These are phyloP conservation scores for Naganishia cerealis DNA, from an alignment of 1,284 basidiomycete species.

Conservation along the genomic window DNA sequence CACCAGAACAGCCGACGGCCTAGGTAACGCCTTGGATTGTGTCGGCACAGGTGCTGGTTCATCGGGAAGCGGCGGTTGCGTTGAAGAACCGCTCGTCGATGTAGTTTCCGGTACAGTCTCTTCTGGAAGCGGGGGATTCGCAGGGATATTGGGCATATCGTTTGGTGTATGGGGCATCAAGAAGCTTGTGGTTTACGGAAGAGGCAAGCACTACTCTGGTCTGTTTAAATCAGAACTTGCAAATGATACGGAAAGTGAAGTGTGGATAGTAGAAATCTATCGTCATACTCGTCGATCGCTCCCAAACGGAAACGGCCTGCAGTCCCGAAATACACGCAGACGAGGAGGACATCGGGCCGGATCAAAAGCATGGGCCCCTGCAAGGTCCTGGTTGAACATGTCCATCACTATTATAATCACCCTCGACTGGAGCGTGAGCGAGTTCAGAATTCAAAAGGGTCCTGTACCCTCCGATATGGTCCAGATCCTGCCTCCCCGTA, in stretches of 20 bases:
- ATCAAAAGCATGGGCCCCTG: no score
- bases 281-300: no score
- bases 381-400: conserved; percentile 6
- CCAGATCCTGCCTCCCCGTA: background rate
- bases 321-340: background rate
- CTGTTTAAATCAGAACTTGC: no score
- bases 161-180: background rate
- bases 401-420: background rate
- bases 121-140: conserved; percentile 23
- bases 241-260: background rate
- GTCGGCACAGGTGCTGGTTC: conserved; percentile 31
- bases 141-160: background rate
- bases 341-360: background rate
- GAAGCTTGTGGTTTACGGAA: background rate
- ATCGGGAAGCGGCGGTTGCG: conserved; percentile 30
- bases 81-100: background rate
- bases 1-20: conserved; percentile 7
- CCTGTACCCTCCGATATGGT: background rate
- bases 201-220: background rate
- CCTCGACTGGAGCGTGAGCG: no score
- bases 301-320: no score
- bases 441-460: no score
- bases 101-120: conserved; percentile 3
- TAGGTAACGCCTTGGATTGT: conserved; percentile 7
- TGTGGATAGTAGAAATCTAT: no score